These are phyloP conservation scores for Dendrobium officinale DNA, from an alignment of 106 monocot genomes.

Conservation along the genomic window DNA sequence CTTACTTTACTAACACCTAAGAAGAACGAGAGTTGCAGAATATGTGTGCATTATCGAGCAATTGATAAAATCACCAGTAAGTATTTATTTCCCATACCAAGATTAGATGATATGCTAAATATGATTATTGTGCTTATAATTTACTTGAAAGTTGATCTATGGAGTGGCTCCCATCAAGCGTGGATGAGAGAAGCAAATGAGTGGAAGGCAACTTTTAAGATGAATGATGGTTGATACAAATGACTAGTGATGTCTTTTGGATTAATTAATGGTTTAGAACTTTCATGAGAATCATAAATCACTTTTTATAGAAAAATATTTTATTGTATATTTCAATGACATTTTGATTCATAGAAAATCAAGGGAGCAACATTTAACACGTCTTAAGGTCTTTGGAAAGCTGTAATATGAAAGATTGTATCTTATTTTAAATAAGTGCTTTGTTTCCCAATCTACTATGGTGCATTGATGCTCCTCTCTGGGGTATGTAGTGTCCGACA, in stretches of 20 bases:
- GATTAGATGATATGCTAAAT: neutral
- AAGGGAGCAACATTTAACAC: neutral
- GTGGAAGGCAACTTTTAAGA: neutral
- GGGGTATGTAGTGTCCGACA: no score
- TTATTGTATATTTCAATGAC: neutral
- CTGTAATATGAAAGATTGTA: neutral
- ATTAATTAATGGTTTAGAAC: neutral
- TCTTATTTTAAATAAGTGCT: no score
- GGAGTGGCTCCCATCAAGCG: neutral
- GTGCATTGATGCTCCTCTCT: no score
- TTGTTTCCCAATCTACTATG: no score
- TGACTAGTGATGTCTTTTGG: neutral
- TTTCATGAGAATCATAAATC: neutral
- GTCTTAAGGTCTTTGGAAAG: neutral
- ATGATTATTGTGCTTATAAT: neutral
- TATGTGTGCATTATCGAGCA: neutral
- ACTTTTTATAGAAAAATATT: neutral
- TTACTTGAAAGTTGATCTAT: neutral
- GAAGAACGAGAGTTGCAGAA: neutral
- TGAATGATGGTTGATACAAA: neutral
- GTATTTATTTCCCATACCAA: neutral
- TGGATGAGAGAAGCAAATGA: neutral
- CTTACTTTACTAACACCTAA: neutral
- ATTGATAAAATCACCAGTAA: neutral
- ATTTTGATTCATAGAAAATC: neutral